phyloP scores from a whole-genome alignment of 306 rosid species.

The Dryas alaskensis region DNA sequence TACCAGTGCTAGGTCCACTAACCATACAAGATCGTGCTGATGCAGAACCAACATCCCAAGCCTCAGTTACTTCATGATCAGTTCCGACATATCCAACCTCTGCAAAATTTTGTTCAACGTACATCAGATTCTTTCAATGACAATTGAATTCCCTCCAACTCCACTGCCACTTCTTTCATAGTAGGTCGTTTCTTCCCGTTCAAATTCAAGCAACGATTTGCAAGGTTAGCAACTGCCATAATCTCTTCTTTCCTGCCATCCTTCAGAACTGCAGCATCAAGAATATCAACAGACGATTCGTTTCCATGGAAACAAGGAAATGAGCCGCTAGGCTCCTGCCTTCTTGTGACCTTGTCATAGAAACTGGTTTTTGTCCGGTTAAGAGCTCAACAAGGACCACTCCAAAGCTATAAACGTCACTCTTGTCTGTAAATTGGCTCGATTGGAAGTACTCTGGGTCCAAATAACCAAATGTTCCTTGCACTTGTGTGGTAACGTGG shows the following conservation, averaged over 20 bases:
- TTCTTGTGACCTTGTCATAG: background rate
- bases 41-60: background rate
- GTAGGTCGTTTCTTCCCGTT: conserved; percentile 4
- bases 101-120: conserved; percentile 10
- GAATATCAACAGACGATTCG: conserved; percentile 3
- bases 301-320: background rate
- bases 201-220: conserved; percentile 4
- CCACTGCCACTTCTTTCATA: background rate
- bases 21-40: background rate
- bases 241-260: background rate
- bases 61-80: conserved; percentile 2
- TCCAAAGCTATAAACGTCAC: conserved; percentile 11
- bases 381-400: conserved; percentile 8
- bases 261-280: background rate
- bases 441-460: conserved; percentile 3
- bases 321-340: background rate
- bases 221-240: conserved; percentile 4
- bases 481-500: background rate
- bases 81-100: background rate
- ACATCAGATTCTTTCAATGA: background rate
- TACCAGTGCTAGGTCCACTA: background rate
- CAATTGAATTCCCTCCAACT: conserved; percentile 20
- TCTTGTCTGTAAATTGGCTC: conserved; percentile 10
- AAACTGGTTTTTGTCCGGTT: background rate
- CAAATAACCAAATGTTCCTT: conserved; percentile 6